Evolutionary conservation across 148 eudicot species (phyloP).

Genomic region (Rhododendron williamsianum): DNA sequence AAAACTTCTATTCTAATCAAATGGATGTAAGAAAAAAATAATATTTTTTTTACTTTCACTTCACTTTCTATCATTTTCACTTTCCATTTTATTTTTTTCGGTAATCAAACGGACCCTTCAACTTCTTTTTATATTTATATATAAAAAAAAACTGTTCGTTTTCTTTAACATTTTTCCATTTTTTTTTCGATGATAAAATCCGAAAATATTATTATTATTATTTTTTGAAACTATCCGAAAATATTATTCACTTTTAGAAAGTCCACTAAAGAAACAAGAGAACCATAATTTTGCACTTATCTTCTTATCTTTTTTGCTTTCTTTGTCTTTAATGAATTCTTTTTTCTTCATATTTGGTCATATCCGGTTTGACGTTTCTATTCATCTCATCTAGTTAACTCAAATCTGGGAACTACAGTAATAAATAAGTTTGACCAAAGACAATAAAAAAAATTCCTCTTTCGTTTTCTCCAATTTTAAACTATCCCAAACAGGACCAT

Average conservation of each 20-base stretch:
- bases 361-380: background rate
- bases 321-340: background rate
- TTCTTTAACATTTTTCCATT: background rate
- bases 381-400: background rate
- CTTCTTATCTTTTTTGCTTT: background rate
- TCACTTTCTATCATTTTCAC: too few species aligned
- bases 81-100: too few species aligned
- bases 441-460: background rate
- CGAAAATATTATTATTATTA: background rate
- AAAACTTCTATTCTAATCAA: too few species aligned
- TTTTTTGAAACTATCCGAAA: background rate
- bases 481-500: background rate
- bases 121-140: too few species aligned
- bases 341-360: background rate
- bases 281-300: background rate
- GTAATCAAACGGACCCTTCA: too few species aligned
- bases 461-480: background rate
- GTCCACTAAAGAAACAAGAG: background rate
- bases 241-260: background rate
- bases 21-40: too few species aligned
- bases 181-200: background rate
- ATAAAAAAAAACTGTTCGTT: too few species aligned
- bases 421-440: background rate
- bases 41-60: too few species aligned
- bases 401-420: background rate